phyloP scores from a whole-genome alignment of 208 protist genomes.

The Crithidia fasciculata region DNA sequence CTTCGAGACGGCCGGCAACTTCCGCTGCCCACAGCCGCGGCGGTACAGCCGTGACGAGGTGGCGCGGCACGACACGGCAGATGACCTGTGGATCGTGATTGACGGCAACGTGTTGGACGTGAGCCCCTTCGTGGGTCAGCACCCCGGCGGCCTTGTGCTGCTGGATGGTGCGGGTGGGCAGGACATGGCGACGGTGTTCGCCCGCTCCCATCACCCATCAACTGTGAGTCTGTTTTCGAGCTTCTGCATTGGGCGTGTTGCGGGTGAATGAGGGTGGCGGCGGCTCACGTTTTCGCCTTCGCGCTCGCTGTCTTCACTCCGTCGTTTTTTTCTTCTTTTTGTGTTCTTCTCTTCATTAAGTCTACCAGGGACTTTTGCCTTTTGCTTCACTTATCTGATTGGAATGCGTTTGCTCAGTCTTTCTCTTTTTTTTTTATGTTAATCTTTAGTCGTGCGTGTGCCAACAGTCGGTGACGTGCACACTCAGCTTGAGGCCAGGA shows the following conservation, averaged over 20 bases:
- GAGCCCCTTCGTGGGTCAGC: constrained; percentile 55
- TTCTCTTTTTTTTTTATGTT: neutral
- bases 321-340: constrained; percentile 15
- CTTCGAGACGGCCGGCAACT: constrained; percentile 40
- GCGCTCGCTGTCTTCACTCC: too few species aligned
- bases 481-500: too few species aligned
- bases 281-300: neutral
- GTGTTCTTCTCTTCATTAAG: neutral
- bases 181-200: constrained; percentile 64
- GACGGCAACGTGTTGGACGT: constrained; percentile 79
- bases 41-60: constrained; percentile 62
- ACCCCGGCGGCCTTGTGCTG: constrained; percentile 71
- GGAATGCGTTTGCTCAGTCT: neutral
- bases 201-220: constrained; percentile 56
- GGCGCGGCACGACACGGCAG: constrained; percentile 36
- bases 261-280: neutral
- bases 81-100: constrained; percentile 79
- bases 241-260: constrained; percentile 72
- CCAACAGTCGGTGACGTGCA: too few species aligned
- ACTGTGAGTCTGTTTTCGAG: constrained; percentile 49
- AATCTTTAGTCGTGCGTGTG: too few species aligned
- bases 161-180: constrained; percentile 62
- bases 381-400: neutral
- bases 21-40: constrained; percentile 50
- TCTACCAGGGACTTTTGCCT: neutral